Base-by-base conservation (phyloP, 176 grass and related monocot species). In the Ananas comosus region DNA sequence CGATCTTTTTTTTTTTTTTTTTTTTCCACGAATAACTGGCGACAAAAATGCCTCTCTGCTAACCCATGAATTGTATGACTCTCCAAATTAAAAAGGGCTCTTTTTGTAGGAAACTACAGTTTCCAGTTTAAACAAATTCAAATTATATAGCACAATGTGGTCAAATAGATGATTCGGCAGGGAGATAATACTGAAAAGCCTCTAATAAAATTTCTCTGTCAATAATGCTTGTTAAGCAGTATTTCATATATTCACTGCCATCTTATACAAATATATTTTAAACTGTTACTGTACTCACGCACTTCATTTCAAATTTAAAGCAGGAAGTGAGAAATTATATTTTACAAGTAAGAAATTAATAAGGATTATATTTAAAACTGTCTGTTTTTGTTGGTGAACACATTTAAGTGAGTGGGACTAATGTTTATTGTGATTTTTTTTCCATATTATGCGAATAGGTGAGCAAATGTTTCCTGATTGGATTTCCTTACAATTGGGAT, bases 371-470 rank as follows among this genome's bases (percentile, higher is more conserved):
- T n/a, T 14, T n/a, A 56, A 56, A 56, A 42, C 33, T 42, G 33
- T 42, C 33, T 42, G 29, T 42, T 42, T 42, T 42, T 6, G 33
- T 22, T 79, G 70, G 16, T 48, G 21, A 78, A 71, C 11, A 23
- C 22, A 11, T 64, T 22, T 54, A 13, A 50, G 48, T 68, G 67
- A 49, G 51, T 52, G 21, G 14, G 27, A 68, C 8, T 42, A 52
- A 42, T 72, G 2, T 50, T 54, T 53, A 49, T 10, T 51, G 16
- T 23, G 12, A 17, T 63, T 70, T 18, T 18, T 57, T 12, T 79
- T 71, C 4, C 10, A 47, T 83, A 69, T 63, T 8, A 66, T 51
- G 66, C 12, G 8, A 63, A 28, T 77, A 85, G 77, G 67, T 76
- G 50, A 67, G 65, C 61, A 28, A 64, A 17, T 56, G 72, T 12